phyloP scores from a whole-genome alignment of 2,329 filamentous ascomycete species.

The Fusarium oligoseptatum region DNA sequence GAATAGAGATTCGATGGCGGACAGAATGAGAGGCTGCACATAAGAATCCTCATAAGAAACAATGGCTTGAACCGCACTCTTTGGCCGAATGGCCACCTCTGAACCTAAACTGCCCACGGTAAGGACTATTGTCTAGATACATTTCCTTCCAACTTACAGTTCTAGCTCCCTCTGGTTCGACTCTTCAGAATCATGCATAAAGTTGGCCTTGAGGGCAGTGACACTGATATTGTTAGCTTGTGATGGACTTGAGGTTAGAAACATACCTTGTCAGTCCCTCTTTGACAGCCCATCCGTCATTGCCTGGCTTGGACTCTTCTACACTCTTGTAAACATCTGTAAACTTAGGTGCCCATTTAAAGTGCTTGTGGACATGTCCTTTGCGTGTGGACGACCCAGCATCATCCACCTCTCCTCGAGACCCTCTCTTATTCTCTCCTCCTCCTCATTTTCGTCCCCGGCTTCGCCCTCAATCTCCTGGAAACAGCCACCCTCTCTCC shows the following conservation, averaged over 20 bases:
- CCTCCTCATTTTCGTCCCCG: conserved; percentile 76
- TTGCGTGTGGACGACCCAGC: conserved; percentile 46
- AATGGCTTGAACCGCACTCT: conserved; percentile 68
- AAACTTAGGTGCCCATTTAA: conserved; percentile 94
- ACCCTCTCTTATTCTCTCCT: conserved; percentile 78
- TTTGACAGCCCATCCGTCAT: conserved; percentile 93
- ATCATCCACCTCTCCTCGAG: conserved; percentile 63
- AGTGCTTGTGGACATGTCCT: conserved; percentile 83
- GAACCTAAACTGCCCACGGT: conserved; percentile 49
- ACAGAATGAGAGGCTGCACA: conserved; percentile 86
- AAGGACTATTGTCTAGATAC: conserved; percentile 51
- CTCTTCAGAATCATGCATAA: conserved; percentile 79
- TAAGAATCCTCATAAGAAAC: conserved; percentile 90
- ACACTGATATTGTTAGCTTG: conserved; percentile 67
- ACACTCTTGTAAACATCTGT: conserved; percentile 89
- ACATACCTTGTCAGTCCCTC: conserved; percentile 86
- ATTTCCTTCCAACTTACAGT: conserved; percentile 74
- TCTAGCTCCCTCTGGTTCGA: conserved; percentile 79
- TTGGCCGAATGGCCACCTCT: conserved; percentile 41
- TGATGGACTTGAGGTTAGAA: background rate
- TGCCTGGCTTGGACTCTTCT: conserved; percentile 81
- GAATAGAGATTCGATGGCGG: conserved; percentile 75
- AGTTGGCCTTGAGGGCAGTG: conserved; percentile 92
- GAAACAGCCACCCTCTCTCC: conserved; percentile 88
- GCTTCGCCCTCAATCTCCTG: conserved; percentile 78